Percentiles rank a stretch among this genome's conserved stretches.
phyloP scores from a whole-genome alignment of 306 rosid species.

The Parietaria judaica region DNA sequence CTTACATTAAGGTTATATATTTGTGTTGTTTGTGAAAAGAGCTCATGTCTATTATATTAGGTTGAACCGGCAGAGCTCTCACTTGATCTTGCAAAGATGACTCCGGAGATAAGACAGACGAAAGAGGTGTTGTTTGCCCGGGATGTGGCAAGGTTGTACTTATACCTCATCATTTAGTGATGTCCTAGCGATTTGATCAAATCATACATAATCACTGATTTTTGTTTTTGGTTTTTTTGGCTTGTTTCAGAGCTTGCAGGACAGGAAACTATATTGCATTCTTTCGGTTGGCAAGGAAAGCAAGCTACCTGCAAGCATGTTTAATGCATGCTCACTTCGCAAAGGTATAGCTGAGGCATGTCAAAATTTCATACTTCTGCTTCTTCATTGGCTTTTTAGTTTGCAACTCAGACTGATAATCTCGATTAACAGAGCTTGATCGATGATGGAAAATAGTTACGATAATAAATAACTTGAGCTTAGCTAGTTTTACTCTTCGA shows the following conservation, averaged over 20 bases:
- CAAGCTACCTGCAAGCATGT: conserved; percentile 97
- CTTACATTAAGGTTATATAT: not conserved
- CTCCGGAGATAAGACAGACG: conserved; percentile 87
- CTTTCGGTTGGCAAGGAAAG: conserved; percentile 83
- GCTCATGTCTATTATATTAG: conserved; percentile 47
- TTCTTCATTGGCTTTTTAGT: too few relatives aligned
- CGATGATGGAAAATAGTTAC: too few relatives aligned
- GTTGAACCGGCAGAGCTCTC: conserved; percentile 99
- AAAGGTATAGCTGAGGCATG: conserved; percentile 42
- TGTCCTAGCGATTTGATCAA: conserved; percentile 12
- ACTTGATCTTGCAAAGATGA: conserved; percentile 97
- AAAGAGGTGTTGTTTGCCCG: conserved; percentile 93
- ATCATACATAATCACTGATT: conserved; percentile 23
- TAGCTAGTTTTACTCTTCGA: too few relatives aligned
- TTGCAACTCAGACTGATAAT: too few relatives aligned
- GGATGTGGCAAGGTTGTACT: conserved; percentile 69
- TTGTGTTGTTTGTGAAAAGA: conserved; percentile 25
- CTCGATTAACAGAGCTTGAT: too few relatives aligned
- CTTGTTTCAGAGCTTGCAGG: conserved; percentile 81
- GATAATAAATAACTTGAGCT: too few relatives aligned
- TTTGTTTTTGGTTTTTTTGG: conserved; percentile 18
- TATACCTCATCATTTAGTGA: conserved; percentile 11
- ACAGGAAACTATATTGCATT: conserved; percentile 79
- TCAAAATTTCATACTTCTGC: too few relatives aligned
- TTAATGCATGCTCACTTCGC: conserved; percentile 98